Conservation (phyloP, 23 red algal genomes). For the Rhodosorus marinus region DNA sequence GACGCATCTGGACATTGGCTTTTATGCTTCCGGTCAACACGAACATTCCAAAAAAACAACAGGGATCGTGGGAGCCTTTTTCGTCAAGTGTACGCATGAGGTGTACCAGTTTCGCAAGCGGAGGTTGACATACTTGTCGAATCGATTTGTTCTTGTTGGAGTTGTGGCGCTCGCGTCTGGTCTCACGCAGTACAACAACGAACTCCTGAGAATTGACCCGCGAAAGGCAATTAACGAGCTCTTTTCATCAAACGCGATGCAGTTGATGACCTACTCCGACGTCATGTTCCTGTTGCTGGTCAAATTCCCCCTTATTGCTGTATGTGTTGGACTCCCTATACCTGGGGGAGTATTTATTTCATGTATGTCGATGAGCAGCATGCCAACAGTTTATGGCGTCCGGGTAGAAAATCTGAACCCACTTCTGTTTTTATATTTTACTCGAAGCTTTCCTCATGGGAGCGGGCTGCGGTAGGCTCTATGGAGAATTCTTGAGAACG, state of each 20-base stretch:
- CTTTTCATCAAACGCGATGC: constrained; percentile 51
- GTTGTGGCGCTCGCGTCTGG: constrained; percentile 52
- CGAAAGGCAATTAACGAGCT: constrained; percentile 86
- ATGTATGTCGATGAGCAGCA: too few species aligned
- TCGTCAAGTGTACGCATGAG: constrained; percentile 69
- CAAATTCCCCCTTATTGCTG: constrained; percentile 87
- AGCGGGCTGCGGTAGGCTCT: constrained; percentile 71
- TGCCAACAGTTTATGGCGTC: too few species aligned
- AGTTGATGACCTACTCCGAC: constrained; percentile 25
- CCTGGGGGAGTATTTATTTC: constrained; percentile 95
- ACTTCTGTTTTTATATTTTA: too few species aligned
- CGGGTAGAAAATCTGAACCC: too few species aligned
- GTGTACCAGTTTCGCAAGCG: constrained; percentile 76
- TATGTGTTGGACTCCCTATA: constrained; percentile 81
- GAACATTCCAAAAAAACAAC: too few species aligned
- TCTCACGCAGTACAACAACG: constrained; percentile 69
- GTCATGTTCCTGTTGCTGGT: constrained; percentile 48
- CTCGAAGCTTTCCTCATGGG: constrained; percentile 89
- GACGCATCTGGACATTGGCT: too few species aligned
- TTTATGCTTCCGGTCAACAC: too few species aligned
- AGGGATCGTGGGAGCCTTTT: constrained; percentile 64
- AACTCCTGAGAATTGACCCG: constrained; percentile 79
- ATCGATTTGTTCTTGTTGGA: constrained; percentile 70
- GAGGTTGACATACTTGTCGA: constrained; percentile 31
- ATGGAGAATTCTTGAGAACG: constrained; percentile 65